Base-by-base conservation (phyloP, 139 green algal genomes). In the Chlorella sorokiniana region DNA sequence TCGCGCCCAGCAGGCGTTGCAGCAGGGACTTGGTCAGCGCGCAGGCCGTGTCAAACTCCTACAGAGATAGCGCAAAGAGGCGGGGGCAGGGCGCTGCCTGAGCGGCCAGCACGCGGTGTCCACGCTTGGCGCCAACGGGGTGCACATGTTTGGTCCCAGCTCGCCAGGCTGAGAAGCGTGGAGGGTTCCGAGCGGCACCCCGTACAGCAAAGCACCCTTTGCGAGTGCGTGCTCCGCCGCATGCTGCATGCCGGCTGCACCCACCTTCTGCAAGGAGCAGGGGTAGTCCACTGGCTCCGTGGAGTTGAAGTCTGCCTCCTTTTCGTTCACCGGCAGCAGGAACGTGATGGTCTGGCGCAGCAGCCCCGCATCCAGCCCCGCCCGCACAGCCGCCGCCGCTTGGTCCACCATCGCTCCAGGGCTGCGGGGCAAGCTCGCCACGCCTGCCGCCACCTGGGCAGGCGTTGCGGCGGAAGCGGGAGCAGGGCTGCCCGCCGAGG, bases 301-400 rank as follows among this genome's bases (percentile, higher is more conserved):
- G 41, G 54, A 41, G 9, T 38, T 86, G 44, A 87, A 90, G 31
- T 80, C 38, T 29, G 41, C 45, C 38, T 90, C 83, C 76, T 89
- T 89, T 41, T 89, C 85, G 44, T 89, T 89, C 27, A 89, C 68
- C 18, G 85, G 85, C 27, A 89, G 85, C 37, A 89, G 72, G 3
- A 89, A 52, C 1, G 70, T 38, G 9, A 89, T 3, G 1, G 29
- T 61, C 23, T 89, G 85, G 18, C 82, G 70, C 52, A 68, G 18
- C 56, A 56, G 29, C 37, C 81, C 81, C 0, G 56, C 84, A 23
- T 78, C 81, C 29, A 86, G 51, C 44, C 35, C 82, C 4, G 35
- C 45, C 35, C 45, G 71, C 11, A 77, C 67, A 5, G 72, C 71
- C 4, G 62, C 62, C 1, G 82, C 82, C 4, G 82, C 82, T 38